Base-by-base conservation (phyloP, 179 eudicot genomes). In the Carnegiea gigantea region DNA sequence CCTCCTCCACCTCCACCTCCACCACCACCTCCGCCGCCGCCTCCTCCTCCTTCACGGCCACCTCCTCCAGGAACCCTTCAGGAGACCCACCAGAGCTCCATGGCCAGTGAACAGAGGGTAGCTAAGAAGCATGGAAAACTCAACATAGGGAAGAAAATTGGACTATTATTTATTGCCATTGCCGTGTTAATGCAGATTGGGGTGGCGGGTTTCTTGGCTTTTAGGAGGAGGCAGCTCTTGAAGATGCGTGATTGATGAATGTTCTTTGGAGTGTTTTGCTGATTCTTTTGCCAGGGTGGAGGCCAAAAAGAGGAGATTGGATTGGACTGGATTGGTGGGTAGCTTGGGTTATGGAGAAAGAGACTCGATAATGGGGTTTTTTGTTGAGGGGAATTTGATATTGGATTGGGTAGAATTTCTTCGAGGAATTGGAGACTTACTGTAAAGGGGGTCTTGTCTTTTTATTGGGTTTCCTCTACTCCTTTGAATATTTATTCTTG, bases 151-250 rank as follows among this genome's bases (percentile, higher is more conserved):
- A 26, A 92, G 90, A 90, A 83, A 76, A 70, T 91, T 28, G 96
- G 96, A 24, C 75, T 91, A 43, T n/a, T 88, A 77, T 92, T 91
- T 89, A 78, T 83, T 24, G 92, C 89, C 49, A 81, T 92, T 76
- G 92, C 77, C 9, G 86, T 67, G 65, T 81, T 89, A 49, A 73
- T 92, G 86, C 96, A 92, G 75, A 79, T 92, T 81, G 90, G 93
- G 40, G 91, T 88, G 49, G 89, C 86, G 68, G 88, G 88, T 12
- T 91, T 90, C 83, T 83, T 92, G 84, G 82, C 85, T 10, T 86
- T 89, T 80, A 89, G 88, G 79, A 88, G 89, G 84, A 82, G 86
- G 64, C 92, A 92, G 67, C 83, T 92, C 49, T 82, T 82, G 23
- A 89, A 86, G 86, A 79, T 82, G 74, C 83, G 79, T 40, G 77